Conservation (phyloP, 1,139 yeast species). For the Diutina siamensis region DNA sequence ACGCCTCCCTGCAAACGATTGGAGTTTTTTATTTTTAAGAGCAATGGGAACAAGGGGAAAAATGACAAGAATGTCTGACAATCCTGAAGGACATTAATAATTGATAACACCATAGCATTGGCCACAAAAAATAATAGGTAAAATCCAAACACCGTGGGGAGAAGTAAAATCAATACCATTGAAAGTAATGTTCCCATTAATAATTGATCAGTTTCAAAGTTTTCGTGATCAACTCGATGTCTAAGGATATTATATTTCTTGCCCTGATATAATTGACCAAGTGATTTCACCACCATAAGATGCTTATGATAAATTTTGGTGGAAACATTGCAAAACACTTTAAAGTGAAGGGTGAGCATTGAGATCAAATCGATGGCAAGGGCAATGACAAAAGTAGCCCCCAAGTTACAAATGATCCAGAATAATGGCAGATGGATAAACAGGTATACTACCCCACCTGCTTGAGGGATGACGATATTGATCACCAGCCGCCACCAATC, state of each 20-base stretch:
- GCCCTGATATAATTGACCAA: constrained; percentile 82
- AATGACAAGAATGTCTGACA: constrained; percentile 61
- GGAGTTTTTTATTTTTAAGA: constrained; percentile 72
- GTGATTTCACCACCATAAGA: constrained; percentile 51
- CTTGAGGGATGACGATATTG: neutral
- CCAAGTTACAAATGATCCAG: constrained; percentile 21
- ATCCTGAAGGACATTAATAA: constrained; percentile 48
- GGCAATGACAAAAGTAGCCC: constrained; percentile 61
- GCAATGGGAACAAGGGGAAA: constrained; percentile 73
- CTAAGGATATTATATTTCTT: constrained; percentile 77
- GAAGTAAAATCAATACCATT: constrained; percentile 61
- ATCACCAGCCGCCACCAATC: constrained; percentile 44
- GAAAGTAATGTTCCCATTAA: constrained; percentile 81
- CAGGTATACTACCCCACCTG: neutral
- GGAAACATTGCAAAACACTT: constrained; percentile 61
- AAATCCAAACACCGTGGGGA: constrained; percentile 84
- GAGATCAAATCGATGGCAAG: constrained; percentile 53
- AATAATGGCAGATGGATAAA: neutral
- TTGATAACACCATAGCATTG: constrained; percentile 38
- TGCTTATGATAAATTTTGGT: constrained; percentile 75
- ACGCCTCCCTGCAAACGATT: constrained; percentile 88
- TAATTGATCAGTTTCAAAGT: constrained; percentile 58
- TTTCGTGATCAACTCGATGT: constrained; percentile 70
- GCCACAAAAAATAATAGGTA: constrained; percentile 62
- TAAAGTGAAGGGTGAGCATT: constrained; percentile 55